These are phyloP conservation scores for Dittrichia graveolens DNA, from an alignment of 129 eudicot species.

Conservation along the genomic window DNA sequence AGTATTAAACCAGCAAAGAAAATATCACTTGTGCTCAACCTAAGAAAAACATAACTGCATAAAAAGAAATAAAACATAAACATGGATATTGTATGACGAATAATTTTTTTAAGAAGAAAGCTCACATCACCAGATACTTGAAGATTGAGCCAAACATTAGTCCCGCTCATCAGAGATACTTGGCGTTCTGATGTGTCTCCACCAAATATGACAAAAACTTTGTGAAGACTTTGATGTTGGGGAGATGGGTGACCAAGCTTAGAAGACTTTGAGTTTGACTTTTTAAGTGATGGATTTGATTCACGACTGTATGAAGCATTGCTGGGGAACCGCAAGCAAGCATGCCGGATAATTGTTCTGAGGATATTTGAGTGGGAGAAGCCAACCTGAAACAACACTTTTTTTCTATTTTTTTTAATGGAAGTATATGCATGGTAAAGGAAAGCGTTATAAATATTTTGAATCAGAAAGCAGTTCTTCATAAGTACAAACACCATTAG, in stretches of 20 bases:
- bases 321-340: slow-evolving; percentile 73
- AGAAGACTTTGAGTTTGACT: slow-evolving; percentile 40
- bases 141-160: slow-evolving; percentile 93
- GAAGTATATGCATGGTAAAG: slow-evolving; percentile 10
- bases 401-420: too few relatives aligned
- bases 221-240: slow-evolving; percentile 34
- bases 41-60: not conserved
- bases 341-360: slow-evolving; percentile 74
- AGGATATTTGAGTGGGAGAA: slow-evolving; percentile 89
- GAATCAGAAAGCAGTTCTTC: too few relatives aligned
- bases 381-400: slow-evolving; percentile 63
- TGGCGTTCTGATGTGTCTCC: slow-evolving; percentile 95
- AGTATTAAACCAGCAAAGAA: not conserved
- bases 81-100: not conserved
- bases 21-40: not conserved
- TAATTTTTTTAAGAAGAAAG: slow-evolving; percentile 17
- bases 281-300: slow-evolving; percentile 42
- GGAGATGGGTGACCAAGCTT: slow-evolving; percentile 32
- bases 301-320: slow-evolving; percentile 45
- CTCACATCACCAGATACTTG: slow-evolving; percentile 82
- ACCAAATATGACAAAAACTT: slow-evolving; percentile 85
- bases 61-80: not conserved
- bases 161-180: slow-evolving; percentile 97
- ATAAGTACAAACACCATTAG: too few relatives aligned
- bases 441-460: not conserved